Base-by-base conservation (phyloP, 768 basidiomycete species). In the Tricholoma terreum region DNA sequence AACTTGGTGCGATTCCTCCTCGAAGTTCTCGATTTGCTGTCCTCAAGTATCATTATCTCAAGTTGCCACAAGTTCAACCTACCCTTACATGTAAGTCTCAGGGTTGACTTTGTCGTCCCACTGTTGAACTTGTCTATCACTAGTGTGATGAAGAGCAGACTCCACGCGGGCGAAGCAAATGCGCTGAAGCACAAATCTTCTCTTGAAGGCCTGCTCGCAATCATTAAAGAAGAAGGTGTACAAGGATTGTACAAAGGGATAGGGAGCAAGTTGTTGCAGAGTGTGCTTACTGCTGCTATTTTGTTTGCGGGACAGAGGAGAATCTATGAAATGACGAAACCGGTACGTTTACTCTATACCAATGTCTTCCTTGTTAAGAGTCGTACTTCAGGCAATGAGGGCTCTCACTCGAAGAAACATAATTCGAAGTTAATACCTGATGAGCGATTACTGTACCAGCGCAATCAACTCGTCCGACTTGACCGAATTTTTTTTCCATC, bases 211-310 rank as follows among this genome's bases (percentile, higher is more conserved):
- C 71, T 97, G n/a, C 70, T 85, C 27, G 84, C 85, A 31, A 94
- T 97, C 65, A 64, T 94, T 61, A 77, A 75, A 58, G 82, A 88
- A 61, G 95, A 97, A 66, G 93, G 90, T 2, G 61, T 89, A n/a
- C 77, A 76, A 63, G 94, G 94, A 2, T 70, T 97, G 19, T 97
- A 97, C 78, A 89, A 84, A 62, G 95, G 95, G 6, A 82, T 95
- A 24, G 80, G 80, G 12, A 91, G 87, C 65, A 99, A 99, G 75
- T 84, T 99, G 19, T 57, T 90, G 4, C 96, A 98, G 72, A 93
- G 90, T 61, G 92, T 97, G 1, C 78, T 98, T 50, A 96, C 94
- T 7, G 94, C 94, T 14, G 93, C 94, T 6, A 92, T 98, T 63
- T 79, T 98, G 61, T 98, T 98, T 68, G 90, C 87, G 12, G 84